Percentiles rank a stretch among this genome's conserved stretches.
Evolutionary conservation across 2,329 filamentous ascomycete genomes (phyloP).

Genomic region (Cytospora piceicola): DNA sequence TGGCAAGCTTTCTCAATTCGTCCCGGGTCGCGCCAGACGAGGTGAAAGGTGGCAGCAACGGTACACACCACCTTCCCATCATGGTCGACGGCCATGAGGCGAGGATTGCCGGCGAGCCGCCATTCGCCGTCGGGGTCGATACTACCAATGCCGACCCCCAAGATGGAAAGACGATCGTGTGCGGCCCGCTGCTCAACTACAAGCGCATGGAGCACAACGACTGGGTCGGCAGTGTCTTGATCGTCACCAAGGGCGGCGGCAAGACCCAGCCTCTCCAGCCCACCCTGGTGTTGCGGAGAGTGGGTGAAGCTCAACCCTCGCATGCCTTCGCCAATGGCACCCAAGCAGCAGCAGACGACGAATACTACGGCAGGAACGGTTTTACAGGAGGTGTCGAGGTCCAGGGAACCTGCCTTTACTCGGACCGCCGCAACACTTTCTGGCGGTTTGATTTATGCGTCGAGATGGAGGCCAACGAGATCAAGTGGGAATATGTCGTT

Average conservation of each 20-base stretch:
- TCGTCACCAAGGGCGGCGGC: constrained; percentile 77
- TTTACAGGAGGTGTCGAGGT: constrained; percentile 43
- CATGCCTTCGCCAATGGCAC: constrained; percentile 34
- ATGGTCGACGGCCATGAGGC: constrained; percentile 48
- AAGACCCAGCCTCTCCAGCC: constrained; percentile 62
- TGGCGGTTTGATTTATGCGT: constrained; percentile 88
- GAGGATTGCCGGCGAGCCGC: constrained; percentile 35
- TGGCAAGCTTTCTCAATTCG: constrained; percentile 61
- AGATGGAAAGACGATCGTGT: constrained; percentile 65
- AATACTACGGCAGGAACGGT: constrained; percentile 37
- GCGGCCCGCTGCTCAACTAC: constrained; percentile 79
- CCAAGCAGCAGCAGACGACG: constrained; percentile 38
- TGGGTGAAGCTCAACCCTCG: constrained; percentile 35
- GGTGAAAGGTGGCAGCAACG: constrained; percentile 22
- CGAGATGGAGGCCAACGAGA: constrained; percentile 71
- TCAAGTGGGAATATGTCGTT: constrained; percentile 78
- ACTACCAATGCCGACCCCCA: constrained; percentile 34
- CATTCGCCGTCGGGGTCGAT: constrained; percentile 24
- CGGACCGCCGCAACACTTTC: constrained; percentile 75
- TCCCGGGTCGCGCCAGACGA: constrained; percentile 52
- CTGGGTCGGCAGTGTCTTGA: constrained; percentile 85
- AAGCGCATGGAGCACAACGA: constrained; percentile 67
- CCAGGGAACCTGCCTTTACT: constrained; percentile 64
- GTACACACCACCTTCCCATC: constrained; percentile 50
- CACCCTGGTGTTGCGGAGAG: constrained; percentile 57